Conservation (phyloP, 495 filamentous ascomycete genomes). For the Mycothermus thermophilus region DNA sequence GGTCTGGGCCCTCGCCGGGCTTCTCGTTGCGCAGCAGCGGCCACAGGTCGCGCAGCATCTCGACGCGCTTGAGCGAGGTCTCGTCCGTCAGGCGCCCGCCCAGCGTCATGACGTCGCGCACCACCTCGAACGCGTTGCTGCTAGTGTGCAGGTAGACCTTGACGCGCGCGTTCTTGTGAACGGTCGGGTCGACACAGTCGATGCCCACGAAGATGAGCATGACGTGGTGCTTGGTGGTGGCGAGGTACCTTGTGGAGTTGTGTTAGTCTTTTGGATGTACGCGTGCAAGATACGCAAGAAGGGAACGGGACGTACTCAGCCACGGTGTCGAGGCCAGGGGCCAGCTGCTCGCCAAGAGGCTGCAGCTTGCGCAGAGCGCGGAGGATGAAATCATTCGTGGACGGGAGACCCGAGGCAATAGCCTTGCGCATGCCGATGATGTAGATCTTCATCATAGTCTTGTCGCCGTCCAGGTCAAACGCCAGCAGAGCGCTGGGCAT, state of each 20-base stretch:
- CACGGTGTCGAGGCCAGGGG: background rate
- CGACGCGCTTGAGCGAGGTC: constrained; percentile 1
- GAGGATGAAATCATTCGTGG: background rate
- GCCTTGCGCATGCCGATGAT: constrained; percentile 2
- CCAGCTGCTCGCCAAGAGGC: background rate
- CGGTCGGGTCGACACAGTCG: constrained; percentile 2
- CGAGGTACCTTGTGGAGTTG: background rate
- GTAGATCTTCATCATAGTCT: constrained; percentile 6
- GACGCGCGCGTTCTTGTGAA: background rate
- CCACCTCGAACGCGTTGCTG: constrained; percentile 3
- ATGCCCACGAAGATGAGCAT: constrained; percentile 2
- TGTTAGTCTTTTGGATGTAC: background rate
- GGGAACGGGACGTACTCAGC: background rate
- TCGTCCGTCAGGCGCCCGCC: constrained; percentile 3
- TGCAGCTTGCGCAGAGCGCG: background rate
- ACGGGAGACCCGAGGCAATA: background rate
- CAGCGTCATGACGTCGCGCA: constrained; percentile 1
- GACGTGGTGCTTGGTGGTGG: background rate
- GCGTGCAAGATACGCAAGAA: background rate
- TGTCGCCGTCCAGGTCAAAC: constrained; percentile 1
- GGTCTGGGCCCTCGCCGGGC: constrained; percentile 1
- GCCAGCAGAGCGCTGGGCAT: constrained; percentile 1
- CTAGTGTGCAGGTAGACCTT: constrained; percentile 3
- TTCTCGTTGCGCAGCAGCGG: constrained; percentile 2
- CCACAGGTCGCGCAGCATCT: constrained; percentile 1